These are phyloP conservation scores for Colletotrichum sp. DNA, from an alignment of 2,329 filamentous ascomycete species.

Conservation along the genomic window DNA sequence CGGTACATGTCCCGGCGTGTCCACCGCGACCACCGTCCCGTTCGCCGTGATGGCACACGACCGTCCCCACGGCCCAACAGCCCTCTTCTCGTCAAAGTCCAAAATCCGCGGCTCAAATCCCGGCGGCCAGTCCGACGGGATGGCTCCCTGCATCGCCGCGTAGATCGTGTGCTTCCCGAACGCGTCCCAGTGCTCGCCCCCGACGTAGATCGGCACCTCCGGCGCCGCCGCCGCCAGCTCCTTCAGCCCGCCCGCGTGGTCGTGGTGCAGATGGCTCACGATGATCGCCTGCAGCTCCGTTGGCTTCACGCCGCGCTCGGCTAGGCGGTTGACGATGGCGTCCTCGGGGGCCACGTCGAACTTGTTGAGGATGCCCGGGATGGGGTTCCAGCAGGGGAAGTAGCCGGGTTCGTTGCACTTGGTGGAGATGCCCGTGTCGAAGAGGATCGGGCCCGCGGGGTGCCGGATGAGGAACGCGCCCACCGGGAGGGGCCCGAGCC, in stretches of 20 bases:
- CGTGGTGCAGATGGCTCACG: conserved; percentile 33
- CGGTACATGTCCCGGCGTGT: conserved; percentile 37
- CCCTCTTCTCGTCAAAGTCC: conserved; percentile 22
- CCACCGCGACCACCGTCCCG: conserved; percentile 31
- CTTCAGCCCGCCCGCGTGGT: conserved; percentile 26
- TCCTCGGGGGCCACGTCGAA: conserved; percentile 17
- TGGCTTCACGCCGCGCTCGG: conserved; percentile 20
- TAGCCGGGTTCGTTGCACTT: conserved; percentile 24
- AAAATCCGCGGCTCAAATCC: conserved; percentile 32
- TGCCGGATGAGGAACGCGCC: conserved; percentile 27
- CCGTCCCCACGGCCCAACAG: conserved; percentile 32
- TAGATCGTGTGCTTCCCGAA: conserved; percentile 30
- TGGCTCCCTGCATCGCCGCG: conserved; percentile 31
- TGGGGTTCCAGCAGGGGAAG: conserved; percentile 23
- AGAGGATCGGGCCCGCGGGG: conserved; percentile 25
- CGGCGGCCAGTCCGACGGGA: conserved; percentile 34
- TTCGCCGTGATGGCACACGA: conserved; percentile 32
- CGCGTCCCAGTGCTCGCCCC: conserved; percentile 28
- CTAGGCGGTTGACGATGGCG: conserved; percentile 23
- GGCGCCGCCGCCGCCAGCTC: conserved; percentile 29
- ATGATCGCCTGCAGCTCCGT: conserved; percentile 30
- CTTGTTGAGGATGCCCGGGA: conserved; percentile 13
- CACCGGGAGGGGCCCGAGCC: conserved; percentile 23
- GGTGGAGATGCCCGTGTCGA: conserved; percentile 27
- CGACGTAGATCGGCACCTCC: conserved; percentile 29